These are phyloP conservation scores for Tuctoria greenei DNA, from an alignment of 176 grass and related monocot species.

Conservation along the genomic window DNA sequence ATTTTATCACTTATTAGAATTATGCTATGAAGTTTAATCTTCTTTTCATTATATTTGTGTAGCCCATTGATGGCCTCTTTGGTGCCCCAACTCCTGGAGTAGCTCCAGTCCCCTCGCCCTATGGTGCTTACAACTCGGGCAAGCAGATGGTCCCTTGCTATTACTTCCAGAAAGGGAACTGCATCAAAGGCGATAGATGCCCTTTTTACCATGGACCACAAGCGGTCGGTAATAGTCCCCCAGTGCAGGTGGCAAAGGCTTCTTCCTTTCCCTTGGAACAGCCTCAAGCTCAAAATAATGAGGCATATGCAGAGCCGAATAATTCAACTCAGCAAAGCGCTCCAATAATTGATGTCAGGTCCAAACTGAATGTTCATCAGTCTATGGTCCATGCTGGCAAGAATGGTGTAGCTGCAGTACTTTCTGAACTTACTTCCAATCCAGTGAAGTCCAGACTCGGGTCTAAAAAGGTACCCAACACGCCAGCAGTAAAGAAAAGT, in stretches of 20 bases:
- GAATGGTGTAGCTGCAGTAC: constrained; percentile 21
- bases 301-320: constrained; percentile 28
- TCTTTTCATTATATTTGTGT: constrained; percentile 44
- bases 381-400: constrained; percentile 34
- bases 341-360: constrained; percentile 29
- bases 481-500: constrained; percentile 34
- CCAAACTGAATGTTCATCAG: constrained; percentile 27
- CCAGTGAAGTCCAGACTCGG: constrained; percentile 37
- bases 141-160: constrained; percentile 91
- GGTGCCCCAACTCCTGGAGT: constrained; percentile 49
- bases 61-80: constrained; percentile 86
- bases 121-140: constrained; percentile 44
- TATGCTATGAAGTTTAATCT: constrained; percentile 27
- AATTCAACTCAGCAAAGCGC: constrained; percentile 25
- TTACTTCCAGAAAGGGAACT: constrained; percentile 93
- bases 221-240: constrained; percentile 36
- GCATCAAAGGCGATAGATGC: constrained; percentile 93
- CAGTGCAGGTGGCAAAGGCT: constrained; percentile 49
- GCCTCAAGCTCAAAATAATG: constrained; percentile 48
- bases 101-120: constrained; percentile 35
- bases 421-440: constrained; percentile 17
- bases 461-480: constrained; percentile 33
- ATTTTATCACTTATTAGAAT: constrained; percentile 23
- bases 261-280: constrained; percentile 42
- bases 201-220: constrained; percentile 73